These are phyloP conservation scores for Calonectria henricotiae DNA, from an alignment of 2,329 filamentous ascomycete genomes.

Conservation along the genomic window DNA sequence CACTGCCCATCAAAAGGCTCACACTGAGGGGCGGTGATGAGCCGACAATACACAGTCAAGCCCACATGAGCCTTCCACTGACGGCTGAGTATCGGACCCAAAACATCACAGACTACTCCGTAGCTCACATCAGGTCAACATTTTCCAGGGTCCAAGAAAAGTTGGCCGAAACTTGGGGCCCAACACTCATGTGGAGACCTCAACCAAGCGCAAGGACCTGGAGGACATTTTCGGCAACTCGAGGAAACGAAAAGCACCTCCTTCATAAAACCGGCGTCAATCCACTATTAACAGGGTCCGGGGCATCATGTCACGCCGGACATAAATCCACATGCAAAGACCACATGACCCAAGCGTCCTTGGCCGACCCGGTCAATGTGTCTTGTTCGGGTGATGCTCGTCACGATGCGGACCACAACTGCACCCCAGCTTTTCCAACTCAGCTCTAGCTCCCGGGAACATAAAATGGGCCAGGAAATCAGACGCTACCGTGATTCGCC, in stretches of 20 bases:
- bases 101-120: background rate
- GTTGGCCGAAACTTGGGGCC: slow-evolving; percentile 16
- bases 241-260: slow-evolving; percentile 3
- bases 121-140: slow-evolving; percentile 5
- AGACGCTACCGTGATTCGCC: background rate
- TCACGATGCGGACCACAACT: background rate
- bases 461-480: slow-evolving; percentile 2
- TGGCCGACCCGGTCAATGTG: background rate
- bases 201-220: background rate
- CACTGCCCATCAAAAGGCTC: slow-evolving; percentile 8
- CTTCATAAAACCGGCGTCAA: background rate
- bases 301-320: background rate
- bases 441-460: slow-evolving; percentile 26
- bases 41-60: background rate
- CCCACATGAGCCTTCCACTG: background rate
- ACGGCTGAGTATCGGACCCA: background rate
- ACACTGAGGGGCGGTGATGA: background rate
- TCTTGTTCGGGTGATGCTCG: slow-evolving; percentile 25
- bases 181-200: background rate
- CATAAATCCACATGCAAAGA: slow-evolving; percentile 1
- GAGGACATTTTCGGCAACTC: background rate
- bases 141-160: slow-evolving; percentile 15
- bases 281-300: background rate
- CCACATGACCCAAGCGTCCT: slow-evolving; percentile 18
- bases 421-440: slow-evolving; percentile 25